These are phyloP conservation scores for Penium margaritaceum DNA, from an alignment of 139 green algal genomes.

Conservation along the genomic window DNA sequence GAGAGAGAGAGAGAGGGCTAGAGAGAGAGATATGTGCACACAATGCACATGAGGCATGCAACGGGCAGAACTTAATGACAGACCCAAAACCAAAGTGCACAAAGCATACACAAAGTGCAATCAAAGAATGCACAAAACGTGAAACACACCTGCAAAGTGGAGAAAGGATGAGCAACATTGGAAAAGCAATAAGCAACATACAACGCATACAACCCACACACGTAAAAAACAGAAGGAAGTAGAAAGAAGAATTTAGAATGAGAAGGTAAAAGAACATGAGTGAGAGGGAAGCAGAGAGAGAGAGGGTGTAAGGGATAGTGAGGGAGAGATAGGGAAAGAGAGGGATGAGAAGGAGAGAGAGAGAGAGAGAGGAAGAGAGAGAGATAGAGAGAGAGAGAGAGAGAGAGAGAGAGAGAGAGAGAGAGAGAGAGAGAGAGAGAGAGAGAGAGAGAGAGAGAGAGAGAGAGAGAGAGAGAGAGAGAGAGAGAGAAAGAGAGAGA, in stretches of 20 bases:
- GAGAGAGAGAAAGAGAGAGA: neutral
- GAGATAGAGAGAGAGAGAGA: constrained; percentile 7
- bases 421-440: constrained; percentile 19
- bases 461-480: constrained; percentile 1
- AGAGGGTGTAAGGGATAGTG: neutral
- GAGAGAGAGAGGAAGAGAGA: neutral
- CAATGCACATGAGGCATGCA: neutral
- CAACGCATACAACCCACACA: neutral
- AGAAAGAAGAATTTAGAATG: neutral
- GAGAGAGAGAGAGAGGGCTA: neutral
- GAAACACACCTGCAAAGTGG: neutral
- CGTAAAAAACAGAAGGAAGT: neutral
- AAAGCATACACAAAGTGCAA: neutral
- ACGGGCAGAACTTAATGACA: neutral
- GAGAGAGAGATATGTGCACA: neutral
- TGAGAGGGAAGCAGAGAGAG: constrained; percentile 9
- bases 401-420: constrained; percentile 5
- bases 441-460: constrained; percentile 8
- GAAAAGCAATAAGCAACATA: neutral
- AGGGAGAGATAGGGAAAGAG: neutral
- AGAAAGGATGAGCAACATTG: neutral
- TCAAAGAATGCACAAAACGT: neutral
- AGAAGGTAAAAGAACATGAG: neutral
- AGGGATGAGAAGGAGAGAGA: neutral
- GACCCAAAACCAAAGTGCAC: neutral